phyloP scores from a whole-genome alignment of 345 rosid species.

The Citrus australasica region DNA sequence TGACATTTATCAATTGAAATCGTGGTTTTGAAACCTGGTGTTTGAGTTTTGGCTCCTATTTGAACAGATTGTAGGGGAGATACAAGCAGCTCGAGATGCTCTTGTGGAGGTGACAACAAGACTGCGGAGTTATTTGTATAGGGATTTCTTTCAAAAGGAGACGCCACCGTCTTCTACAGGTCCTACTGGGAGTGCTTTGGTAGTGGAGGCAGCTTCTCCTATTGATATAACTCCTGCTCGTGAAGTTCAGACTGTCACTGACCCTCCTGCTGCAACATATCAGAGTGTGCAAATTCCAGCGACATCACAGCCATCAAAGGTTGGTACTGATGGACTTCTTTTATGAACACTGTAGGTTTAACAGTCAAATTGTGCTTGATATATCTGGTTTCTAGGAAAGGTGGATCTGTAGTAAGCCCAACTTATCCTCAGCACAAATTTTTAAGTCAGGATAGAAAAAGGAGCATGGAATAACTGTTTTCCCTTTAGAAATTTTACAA shows the following conservation, averaged over 20 bases:
- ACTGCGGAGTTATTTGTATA: slow-evolving; percentile 64
- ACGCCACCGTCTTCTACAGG: slow-evolving; percentile 45
- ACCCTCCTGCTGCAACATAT: slow-evolving; percentile 29
- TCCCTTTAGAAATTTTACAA: neutral
- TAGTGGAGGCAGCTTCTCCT: slow-evolving; percentile 53
- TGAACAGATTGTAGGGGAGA: slow-evolving; percentile 87
- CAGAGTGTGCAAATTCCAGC: slow-evolving; percentile 40
- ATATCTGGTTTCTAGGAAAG: neutral
- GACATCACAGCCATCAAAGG: slow-evolving; percentile 49
- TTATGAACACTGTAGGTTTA: neutral
- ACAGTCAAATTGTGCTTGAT: neutral
- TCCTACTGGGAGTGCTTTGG: slow-evolving; percentile 45
- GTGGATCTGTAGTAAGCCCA: neutral
- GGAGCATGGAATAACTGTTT: neutral
- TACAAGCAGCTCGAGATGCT: slow-evolving; percentile 85
- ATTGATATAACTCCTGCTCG: slow-evolving; percentile 34
- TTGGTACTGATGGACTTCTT: slow-evolving; percentile 15
- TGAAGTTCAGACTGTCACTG: slow-evolving; percentile 44
- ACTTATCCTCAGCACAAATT: neutral
- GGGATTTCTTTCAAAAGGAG: slow-evolving; percentile 64
- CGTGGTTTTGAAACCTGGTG: neutral
- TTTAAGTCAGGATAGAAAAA: neutral
- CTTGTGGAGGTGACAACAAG: slow-evolving; percentile 86
- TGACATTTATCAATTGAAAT: slow-evolving; percentile 3
- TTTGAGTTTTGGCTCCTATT: slow-evolving; percentile 10